Base-by-base conservation (phyloP, 1,284 basidiomycete species). In the Trametes pubescens region DNA sequence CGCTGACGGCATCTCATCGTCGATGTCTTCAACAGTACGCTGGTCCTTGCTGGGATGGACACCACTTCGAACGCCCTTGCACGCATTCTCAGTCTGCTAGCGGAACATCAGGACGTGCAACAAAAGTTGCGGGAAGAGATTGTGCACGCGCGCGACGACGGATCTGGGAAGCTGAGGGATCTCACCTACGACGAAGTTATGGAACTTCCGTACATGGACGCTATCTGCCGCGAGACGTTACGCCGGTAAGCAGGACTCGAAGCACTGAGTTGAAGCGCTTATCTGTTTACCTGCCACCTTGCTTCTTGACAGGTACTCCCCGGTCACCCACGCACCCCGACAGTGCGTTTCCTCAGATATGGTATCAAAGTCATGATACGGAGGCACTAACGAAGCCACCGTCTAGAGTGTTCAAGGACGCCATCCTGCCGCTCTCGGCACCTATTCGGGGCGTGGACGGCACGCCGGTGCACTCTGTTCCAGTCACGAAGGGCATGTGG, bases 401-500 rank as follows among this genome's bases (percentile, higher is more conserved):
- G 3, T 18, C 32, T 61, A 16, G 65, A 60, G 4, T 49, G 61
- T 24, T 68, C 72, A 51, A 69, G 58, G 57, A 67, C 61, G 59
- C 65, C 34, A 56, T 69, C 54, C 54, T 75, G 62, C 64, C 73
- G 70, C 67, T 69, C 26, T 69, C 69, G n/a, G 52, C 73, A 61
- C 70, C 72, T 2, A 64, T 73, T 37, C 62, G 48, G 10, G 71
- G 65, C 0, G 24, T 56, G 0, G 65, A 72, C 54, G 83, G 82
- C 0, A 58, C 76, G 44, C 62, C 69, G 0, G 73, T 83, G 2
- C 70, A 78, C 37, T 74, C 76, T 21, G 69, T 89, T n/a, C 61
- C 77, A 0, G 73, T 83, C 10, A 68, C 73, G 21, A 83, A 84
- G 66, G 86, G 83, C 5, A 83, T 85, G 54, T 67, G 72, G 0